Percentiles rank a stretch among this genome's conserved stretches.
phyloP scores from a whole-genome alignment of 345 rosid species.

The Aquilaria malaccensis region DNA sequence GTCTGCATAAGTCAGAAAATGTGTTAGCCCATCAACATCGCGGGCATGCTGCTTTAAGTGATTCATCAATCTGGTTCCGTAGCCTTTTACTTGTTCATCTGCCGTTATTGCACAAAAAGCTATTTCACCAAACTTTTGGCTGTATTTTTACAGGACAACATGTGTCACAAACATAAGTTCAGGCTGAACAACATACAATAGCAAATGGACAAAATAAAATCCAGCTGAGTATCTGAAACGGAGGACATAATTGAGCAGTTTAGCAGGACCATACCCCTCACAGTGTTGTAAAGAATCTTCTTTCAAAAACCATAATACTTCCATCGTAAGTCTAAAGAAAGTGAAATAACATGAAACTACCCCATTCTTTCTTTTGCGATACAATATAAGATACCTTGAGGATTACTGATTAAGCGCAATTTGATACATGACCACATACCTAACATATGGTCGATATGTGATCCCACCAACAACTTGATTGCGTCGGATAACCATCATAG shows the following conservation, averaged over 20 bases:
- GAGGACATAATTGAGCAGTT: not conserved
- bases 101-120: conserved; percentile 99
- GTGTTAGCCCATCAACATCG: conserved; percentile 91
- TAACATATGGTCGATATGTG: conserved; percentile 93
- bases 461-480: conserved; percentile 96
- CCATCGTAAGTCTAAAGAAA: too few species aligned
- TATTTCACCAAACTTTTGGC: conserved; percentile 99
- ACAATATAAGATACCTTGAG: too few species aligned
- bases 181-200: not conserved
- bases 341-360: too few species aligned
- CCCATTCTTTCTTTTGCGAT: too few species aligned
- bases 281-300: too few species aligned
- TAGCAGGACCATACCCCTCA: too few species aligned
- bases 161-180: conserved; percentile 7
- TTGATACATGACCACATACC: conserved; percentile 32
- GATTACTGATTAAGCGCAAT: too few species aligned
- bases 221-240: not conserved
- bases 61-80: conserved; percentile 99
- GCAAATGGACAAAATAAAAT: too few species aligned
- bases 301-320: too few species aligned
- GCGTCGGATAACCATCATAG: conserved; percentile 92
- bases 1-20: conserved; percentile 97
- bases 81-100: conserved; percentile 99
- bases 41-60: conserved; percentile 97
- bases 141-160: conserved; percentile 22